phyloP scores from a whole-genome alignment of 441 rosid genomes.

The Adansonia rubrostipa region DNA sequence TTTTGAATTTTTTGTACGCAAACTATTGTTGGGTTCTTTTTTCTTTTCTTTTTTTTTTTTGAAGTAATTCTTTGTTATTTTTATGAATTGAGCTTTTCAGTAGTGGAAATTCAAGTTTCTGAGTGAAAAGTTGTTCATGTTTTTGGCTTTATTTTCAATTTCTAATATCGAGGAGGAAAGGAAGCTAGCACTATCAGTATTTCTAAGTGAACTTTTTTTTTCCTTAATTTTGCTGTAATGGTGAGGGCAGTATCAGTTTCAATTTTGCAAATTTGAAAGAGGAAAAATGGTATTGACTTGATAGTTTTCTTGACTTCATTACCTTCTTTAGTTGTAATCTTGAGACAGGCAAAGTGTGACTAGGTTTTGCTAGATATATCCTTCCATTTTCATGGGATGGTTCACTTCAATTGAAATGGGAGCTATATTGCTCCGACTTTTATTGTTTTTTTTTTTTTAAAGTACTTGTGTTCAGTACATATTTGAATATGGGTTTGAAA shows the following conservation, averaged over 20 bases:
- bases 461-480: too few relatives aligned
- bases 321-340: not conserved
- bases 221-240: not conserved
- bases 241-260: not conserved
- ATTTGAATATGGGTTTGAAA: too few relatives aligned
- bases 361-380: not conserved
- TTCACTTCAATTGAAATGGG: not conserved
- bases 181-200: not conserved
- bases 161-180: not conserved
- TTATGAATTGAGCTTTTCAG: not conserved
- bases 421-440: too few relatives aligned
- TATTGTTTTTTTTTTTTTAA: too few relatives aligned
- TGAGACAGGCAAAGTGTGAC: not conserved
- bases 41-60: not conserved
- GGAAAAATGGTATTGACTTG: not conserved
- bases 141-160: not conserved
- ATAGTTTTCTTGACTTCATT: not conserved
- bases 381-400: not conserved
- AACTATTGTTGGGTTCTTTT: not conserved
- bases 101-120: not conserved
- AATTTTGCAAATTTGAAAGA: not conserved
- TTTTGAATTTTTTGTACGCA: not conserved
- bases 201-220: not conserved
- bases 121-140: not conserved
- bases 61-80: constrained; percentile 6